Conservation (phyloP, 2,329 filamentous ascomycete species). For the Dactylellina cionopaga region DNA sequence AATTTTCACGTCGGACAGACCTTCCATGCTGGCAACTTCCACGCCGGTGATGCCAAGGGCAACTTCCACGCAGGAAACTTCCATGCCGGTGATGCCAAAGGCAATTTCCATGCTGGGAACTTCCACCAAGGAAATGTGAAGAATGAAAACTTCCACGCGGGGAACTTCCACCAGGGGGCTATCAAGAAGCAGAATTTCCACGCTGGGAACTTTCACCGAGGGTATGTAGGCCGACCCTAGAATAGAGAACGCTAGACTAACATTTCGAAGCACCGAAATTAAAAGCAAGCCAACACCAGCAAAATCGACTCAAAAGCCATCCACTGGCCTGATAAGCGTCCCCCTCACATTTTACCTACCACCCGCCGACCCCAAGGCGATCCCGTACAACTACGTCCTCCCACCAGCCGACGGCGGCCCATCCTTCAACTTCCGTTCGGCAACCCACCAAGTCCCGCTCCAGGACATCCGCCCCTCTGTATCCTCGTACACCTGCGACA, state of each 20-base stretch:
- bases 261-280: not conserved
- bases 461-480: not conserved
- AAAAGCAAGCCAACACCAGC: not conserved
- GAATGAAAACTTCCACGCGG: not conserved
- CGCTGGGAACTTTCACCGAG: not conserved
- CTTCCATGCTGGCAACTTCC: constrained; percentile 1
- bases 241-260: not conserved
- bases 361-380: not conserved
- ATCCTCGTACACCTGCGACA: not conserved
- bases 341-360: constrained; percentile 1
- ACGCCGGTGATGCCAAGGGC: not conserved
- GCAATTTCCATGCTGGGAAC: constrained; percentile 1
- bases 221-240: not conserved
- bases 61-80: constrained; percentile 6
- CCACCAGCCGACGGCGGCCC: not conserved
- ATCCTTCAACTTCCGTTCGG: not conserved
- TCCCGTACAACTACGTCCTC: not conserved
- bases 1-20: not conserved
- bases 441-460: not conserved
- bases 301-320: not conserved
- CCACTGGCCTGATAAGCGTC: not conserved
- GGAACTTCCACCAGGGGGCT: not conserved
- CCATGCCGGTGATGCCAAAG: not conserved
- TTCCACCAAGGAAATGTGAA: not conserved
- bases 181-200: not conserved